Percentiles rank a stretch among this genome's conserved stretches.
Evolutionary conservation across 2,329 filamentous ascomycete species (phyloP).

Genomic region (Ophiocordyceps robertsii): DNA sequence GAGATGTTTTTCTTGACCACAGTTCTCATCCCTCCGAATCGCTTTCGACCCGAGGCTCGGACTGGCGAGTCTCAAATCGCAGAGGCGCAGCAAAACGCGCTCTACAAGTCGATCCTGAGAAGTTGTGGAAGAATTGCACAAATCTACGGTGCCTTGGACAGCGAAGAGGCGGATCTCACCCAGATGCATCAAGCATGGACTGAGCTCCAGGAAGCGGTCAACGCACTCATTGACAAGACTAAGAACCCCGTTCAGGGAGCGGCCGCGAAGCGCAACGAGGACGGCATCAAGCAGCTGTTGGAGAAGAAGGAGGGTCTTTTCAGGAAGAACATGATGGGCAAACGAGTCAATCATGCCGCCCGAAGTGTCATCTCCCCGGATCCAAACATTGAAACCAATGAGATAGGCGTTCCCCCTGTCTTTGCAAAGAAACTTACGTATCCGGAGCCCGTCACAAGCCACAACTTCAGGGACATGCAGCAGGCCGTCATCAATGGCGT

Average conservation of each 20-base stretch:
- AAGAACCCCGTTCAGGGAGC: slow-evolving; percentile 71
- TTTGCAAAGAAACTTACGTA: slow-evolving; percentile 95
- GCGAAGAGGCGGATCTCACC: slow-evolving; percentile 37
- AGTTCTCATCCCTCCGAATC: slow-evolving; percentile 82
- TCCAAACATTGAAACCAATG: slow-evolving; percentile 96
- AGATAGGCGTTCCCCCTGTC: slow-evolving; percentile 96
- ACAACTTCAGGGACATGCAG: slow-evolving; percentile 93
- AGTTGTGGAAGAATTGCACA: slow-evolving; percentile 60
- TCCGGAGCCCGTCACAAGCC: slow-evolving; percentile 90
- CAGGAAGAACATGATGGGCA: slow-evolving; percentile 99
- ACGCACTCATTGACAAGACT: slow-evolving; percentile 82
- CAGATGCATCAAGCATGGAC: slow-evolving; percentile 75
- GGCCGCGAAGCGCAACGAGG: slow-evolving; percentile 66
- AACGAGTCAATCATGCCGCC: slow-evolving; percentile 96
- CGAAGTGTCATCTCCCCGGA: slow-evolving; percentile 97
- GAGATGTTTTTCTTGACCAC: slow-evolving; percentile 93
- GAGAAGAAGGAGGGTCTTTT: slow-evolving; percentile 99
- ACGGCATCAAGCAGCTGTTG: slow-evolving; percentile 93
- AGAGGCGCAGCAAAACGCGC: slow-evolving; percentile 76
- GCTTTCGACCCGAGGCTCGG: slow-evolving; percentile 74
- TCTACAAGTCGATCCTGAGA: slow-evolving; percentile 76
- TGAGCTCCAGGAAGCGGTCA: slow-evolving; percentile 76
- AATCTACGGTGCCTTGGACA: slow-evolving; percentile 43
- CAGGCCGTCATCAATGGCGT: slow-evolving; percentile 92
- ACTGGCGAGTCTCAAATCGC: slow-evolving; percentile 71